Evolutionary conservation across 805 yeast genomes (phyloP), one percentile per base, ranked within the genome.

Genomic region (Saccharomycopsis lassenensis): DNA sequence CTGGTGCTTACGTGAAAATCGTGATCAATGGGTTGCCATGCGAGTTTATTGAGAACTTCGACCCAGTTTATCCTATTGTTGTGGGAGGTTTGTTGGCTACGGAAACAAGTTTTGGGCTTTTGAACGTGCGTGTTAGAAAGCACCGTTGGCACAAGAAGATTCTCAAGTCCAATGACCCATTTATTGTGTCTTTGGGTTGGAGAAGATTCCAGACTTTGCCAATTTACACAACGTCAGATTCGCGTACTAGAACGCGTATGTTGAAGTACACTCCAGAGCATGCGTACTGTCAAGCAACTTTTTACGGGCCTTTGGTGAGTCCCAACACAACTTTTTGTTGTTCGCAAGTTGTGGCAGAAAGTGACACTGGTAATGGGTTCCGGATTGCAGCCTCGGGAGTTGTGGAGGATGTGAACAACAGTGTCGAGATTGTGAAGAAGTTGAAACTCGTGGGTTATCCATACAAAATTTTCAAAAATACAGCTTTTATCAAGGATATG

Each of bases 121-220:
- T 86, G 62, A 89, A 84, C 53, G 95, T 84, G 32, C 75, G 97
- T 62, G 74, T 91, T 43, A 86, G 95, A 74, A 77, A 95, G 59
- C 99, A 91, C 56, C 77, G 98, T 65, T 91, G 99, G 99, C 96
- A 91, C 61, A 89, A 86, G 55, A 86, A 86, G 68, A 84, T 93
- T 41, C 66, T 91, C 50, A 91, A 91, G 58, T 74, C 96, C 7
- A 93, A 85, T 53, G 99, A 91, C 61, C 98, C 99, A 1, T 66
- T 93, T 46, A 85, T 91, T 37, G 56, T 91, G 33, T 89, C 97
- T 0, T 61, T 91, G 29, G 99, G 99, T 25, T 91, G 98, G 99
- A 76, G 99, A 63, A 70, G 99, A 57, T 93, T 91, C 63, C 99
- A 91, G 59, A 87, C 98, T 0, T 62, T 89, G 37, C 99, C 99